phyloP scores from a whole-genome alignment of 2,329 filamentous ascomycete genomes.

The Trichophyton simii region DNA sequence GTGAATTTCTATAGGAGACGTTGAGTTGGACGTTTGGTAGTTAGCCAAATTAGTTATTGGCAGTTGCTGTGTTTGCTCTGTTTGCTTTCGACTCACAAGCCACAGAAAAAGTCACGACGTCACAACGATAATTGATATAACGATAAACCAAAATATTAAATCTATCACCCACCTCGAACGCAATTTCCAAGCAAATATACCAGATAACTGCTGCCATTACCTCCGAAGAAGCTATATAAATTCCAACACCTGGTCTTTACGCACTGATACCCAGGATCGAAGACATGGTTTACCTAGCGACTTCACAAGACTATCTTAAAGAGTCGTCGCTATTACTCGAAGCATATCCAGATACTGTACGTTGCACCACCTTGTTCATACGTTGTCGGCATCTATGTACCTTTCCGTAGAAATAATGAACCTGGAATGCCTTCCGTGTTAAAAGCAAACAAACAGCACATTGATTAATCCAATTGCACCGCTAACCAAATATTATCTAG shows the following conservation, averaged over 20 bases:
- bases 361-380: slow-evolving; percentile 20
- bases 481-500: slow-evolving; percentile 35
- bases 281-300: slow-evolving; percentile 65
- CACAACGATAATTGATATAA: not conserved
- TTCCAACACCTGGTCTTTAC: not conserved
- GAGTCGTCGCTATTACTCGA: slow-evolving; percentile 76
- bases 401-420: not conserved
- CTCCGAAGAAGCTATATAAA: not conserved
- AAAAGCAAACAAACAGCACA: not conserved
- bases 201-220: not conserved
- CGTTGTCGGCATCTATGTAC: not conserved
- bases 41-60: no score
- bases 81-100: slow-evolving; percentile 1
- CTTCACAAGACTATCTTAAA: slow-evolving; percentile 81
- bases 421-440: not conserved
- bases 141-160: not conserved
- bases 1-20: not conserved
- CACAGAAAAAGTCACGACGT: slow-evolving; percentile 1
- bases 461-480: not conserved
- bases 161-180: not conserved
- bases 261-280: not conserved
- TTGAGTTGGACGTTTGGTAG: not conserved
- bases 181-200: not conserved
- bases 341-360: slow-evolving; percentile 71
- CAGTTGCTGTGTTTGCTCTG: not conserved